Conservation (phyloP, 2,329 filamentous ascomycete genomes). For the Arthrobotrys conoides region DNA sequence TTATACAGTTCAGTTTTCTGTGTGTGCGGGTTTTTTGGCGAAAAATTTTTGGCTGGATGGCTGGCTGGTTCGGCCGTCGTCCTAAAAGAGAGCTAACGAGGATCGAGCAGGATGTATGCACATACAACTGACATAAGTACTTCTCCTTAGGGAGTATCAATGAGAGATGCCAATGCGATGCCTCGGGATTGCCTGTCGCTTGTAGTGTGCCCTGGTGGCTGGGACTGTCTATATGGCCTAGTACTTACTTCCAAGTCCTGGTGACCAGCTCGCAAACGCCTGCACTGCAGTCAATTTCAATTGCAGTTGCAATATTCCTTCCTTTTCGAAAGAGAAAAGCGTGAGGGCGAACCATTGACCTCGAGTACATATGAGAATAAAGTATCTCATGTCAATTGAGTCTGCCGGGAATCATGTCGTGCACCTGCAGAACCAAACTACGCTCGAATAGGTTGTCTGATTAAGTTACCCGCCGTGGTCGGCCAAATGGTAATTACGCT, state of each 20-base stretch:
- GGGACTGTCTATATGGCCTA: constrained; percentile 14
- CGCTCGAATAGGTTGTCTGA: constrained; percentile 20
- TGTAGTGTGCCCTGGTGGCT: constrained; percentile 25
- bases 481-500: constrained; percentile 51
- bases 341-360: not conserved
- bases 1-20: constrained; percentile 42
- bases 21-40: constrained; percentile 56
- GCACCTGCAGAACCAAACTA: constrained; percentile 30
- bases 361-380: not conserved
- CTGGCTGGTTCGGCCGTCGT: constrained; percentile 51
- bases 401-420: constrained; percentile 26
- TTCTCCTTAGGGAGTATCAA: constrained; percentile 4
- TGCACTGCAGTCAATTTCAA: not conserved
- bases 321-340: constrained; percentile 1
- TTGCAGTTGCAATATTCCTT: not conserved
- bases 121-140: not conserved
- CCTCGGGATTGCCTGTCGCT: constrained; percentile 43
- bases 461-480: constrained; percentile 28
- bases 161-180: constrained; percentile 37
- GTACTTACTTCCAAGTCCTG: not conserved
- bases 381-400: constrained; percentile 26
- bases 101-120: constrained; percentile 42
- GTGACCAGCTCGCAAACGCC: not conserved
- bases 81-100: constrained; percentile 59
- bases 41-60: constrained; percentile 48